These are phyloP conservation scores for Ophiostoma ips DNA, from an alignment of 2,329 filamentous ascomycete species.

Conservation along the genomic window DNA sequence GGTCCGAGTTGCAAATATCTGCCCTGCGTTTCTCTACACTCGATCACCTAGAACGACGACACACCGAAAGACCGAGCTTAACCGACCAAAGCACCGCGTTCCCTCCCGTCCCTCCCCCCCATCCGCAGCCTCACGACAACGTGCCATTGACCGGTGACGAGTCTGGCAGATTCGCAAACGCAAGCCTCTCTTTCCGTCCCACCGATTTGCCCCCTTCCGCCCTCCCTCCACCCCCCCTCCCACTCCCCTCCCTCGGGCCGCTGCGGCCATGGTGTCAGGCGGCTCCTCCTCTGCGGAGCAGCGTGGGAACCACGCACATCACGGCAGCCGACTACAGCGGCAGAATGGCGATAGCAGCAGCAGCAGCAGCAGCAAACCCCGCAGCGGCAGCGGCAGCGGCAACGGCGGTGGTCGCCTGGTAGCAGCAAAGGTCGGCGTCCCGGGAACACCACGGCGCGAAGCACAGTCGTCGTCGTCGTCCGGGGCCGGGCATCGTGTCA, in stretches of 20 bases:
- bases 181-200: no score
- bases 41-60: no score
- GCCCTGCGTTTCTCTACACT: no score
- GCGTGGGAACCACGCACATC: conserved; percentile 4
- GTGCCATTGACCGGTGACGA: no score
- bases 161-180: no score
- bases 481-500: conserved; percentile 3
- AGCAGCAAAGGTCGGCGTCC: conserved; percentile 12
- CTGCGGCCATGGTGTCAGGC: conserved; percentile 10
- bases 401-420: conserved; percentile 5
- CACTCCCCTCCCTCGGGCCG: conserved; percentile 9
- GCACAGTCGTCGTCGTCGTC: conserved; percentile 4
- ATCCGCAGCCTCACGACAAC: no score
- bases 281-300: conserved; percentile 8
- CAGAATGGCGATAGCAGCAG: neutral
- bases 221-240: no score
- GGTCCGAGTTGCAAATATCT: no score
- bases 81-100: no score
- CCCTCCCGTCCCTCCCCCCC: no score
- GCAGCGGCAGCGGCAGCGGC: neutral
- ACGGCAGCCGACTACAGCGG: neutral
- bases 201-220: no score
- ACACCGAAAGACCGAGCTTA: no score
- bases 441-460: conserved; percentile 15
- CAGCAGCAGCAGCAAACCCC: neutral